Conservation (phyloP, 257 asterid species). For the Osmanthus fragrans region DNA sequence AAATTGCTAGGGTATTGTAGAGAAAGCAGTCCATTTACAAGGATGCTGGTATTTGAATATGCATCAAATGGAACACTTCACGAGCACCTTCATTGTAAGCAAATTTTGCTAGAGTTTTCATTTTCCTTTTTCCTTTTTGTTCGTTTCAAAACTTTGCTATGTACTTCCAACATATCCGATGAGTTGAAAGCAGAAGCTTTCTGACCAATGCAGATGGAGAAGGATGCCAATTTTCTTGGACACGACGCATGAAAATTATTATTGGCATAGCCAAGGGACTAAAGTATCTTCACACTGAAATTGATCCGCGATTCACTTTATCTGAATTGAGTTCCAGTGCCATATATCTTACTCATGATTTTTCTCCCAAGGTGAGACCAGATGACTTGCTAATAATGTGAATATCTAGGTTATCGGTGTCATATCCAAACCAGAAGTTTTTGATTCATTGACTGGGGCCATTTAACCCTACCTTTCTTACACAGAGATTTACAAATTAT, state of each 20-base stretch:
- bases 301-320: constrained; percentile 81
- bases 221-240: constrained; percentile 92
- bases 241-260: constrained; percentile 81
- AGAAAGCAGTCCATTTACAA: constrained; percentile 76
- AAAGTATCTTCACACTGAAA: constrained; percentile 81
- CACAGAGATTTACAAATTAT: neutral
- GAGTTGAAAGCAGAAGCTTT: constrained; percentile 8
- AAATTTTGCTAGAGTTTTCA: neutral
- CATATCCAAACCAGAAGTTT: neutral
- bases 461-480: neutral
- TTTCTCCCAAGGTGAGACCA: constrained; percentile 79
- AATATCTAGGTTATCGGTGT: neutral
- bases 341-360: constrained; percentile 88
- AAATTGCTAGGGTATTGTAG: constrained; percentile 85
- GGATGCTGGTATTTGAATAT: constrained; percentile 93
- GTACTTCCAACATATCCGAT: neutral
- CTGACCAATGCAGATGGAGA: constrained; percentile 67
- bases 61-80: constrained; percentile 92
- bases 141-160: neutral
- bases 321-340: constrained; percentile 78
- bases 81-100: constrained; percentile 95
- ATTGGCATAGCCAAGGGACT: constrained; percentile 88
- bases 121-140: neutral
- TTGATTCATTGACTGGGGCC: neutral
- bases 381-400: neutral